phyloP scores from a whole-genome alignment of 495 filamentous ascomycete genomes.

The Lasiosphaeria ovina region DNA sequence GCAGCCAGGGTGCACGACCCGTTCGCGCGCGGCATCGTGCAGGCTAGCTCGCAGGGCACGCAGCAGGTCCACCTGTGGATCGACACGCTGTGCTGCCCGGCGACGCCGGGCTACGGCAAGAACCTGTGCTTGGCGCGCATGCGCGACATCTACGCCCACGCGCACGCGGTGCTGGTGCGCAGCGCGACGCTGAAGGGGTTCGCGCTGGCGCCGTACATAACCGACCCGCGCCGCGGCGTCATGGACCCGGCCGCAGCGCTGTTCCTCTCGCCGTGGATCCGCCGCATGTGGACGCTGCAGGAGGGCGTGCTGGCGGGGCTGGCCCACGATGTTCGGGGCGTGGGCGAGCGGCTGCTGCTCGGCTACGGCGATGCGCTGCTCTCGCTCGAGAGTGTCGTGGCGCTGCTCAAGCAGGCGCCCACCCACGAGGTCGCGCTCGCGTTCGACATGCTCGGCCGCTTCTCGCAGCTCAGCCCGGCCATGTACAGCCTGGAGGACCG shows the following conservation, averaged over 20 bases:
- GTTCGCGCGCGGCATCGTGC: background rate
- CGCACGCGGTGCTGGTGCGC: conserved; percentile 18
- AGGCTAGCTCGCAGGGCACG: background rate
- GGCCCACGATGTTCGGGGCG: background rate
- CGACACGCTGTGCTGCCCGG: conserved; percentile 26
- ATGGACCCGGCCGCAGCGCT: conserved; percentile 13
- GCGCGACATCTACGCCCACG: conserved; percentile 22
- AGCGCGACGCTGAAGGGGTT: conserved; percentile 1
- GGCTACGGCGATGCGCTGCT: background rate
- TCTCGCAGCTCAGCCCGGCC: no score
- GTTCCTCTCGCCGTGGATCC: conserved; percentile 19
- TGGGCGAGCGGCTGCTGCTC: conserved; percentile 11
- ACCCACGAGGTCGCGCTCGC: no score
- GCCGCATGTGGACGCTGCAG: conserved; percentile 27
- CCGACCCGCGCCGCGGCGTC: background rate
- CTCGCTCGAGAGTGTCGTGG: conserved; percentile 4
- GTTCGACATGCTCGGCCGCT: no score
- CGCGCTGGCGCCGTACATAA: conserved; percentile 3
- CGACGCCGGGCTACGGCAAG: conserved; percentile 7
- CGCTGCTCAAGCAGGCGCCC: no score
- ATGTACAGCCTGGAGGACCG: no score
- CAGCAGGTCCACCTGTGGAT: conserved; percentile 21
- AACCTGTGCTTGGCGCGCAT: conserved; percentile 16
- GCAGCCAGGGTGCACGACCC: no score
- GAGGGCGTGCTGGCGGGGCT: conserved; percentile 21